Base-by-base conservation (phyloP, 2,329 filamentous ascomycete species). In the Pestalotiopsis sp. region DNA sequence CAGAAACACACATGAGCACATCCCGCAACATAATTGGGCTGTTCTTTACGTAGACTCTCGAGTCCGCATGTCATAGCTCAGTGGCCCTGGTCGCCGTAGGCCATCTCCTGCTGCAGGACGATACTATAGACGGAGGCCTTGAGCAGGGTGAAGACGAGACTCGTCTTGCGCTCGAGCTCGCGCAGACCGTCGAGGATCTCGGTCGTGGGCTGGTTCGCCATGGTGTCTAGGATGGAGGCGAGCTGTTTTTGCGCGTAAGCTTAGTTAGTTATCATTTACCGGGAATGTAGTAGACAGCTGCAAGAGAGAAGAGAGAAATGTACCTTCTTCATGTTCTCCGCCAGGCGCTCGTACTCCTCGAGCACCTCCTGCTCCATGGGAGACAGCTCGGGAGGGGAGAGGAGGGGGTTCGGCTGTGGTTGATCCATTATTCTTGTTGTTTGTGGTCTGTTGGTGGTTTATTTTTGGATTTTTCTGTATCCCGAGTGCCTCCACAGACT, bases 81-180 rank as follows among this genome's bases (percentile, higher is more conserved):
- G 31, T 60, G 65, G 27, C 77, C 77, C 70, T 83, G 82, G 73
- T 86, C 85, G 63, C 89, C 92, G 81, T 91, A 93, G 71, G 92
- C 91, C 76, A 97, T 94, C 87, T 98, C 93, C 87, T 98, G 95
- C 87, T 99, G 95, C 84, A 99, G 81, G 70, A 99, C 95, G 83
- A 99, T 99, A 78, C 93, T 97, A 83, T 99, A 99, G 72, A 99
- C 96, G 80, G 95, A 98, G 20, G 96, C 95, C 85, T 99, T 99
- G 78, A 99, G 87, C 78, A 98, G 82, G 71, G 96, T 99, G 81
- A 97, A 98, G 25, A 98, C 95, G 67, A 97, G 85, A 73, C 94
- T 94, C 58, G 95, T 98, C 85, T 98, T 98, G 75, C 96, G 87
- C 85, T 99, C 96, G 67, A 99, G 85, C 58, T 95, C 91, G 66